Evolutionary conservation across 2,329 filamentous ascomycete genomes (phyloP), one percentile per base, ranked within the genome.

Genomic region (Mollisia scopiformis): DNA sequence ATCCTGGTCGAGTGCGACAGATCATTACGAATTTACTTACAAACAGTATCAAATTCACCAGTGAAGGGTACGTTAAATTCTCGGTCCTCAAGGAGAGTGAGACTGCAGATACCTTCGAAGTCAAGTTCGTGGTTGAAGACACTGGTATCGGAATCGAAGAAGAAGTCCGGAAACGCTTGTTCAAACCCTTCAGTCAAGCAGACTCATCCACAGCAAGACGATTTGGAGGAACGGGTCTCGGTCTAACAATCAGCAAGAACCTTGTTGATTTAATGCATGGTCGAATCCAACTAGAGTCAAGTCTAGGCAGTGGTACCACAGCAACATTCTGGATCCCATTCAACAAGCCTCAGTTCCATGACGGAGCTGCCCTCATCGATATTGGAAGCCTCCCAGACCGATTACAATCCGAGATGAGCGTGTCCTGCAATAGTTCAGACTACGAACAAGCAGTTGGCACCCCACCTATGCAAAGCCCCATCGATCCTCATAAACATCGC

Each of bases 121-220:
- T 93, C 43, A 85, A 85, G 53, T 93, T 94, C 68, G 83, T 84
- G 0, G 83, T 95, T 6, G 85, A 90, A 72, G 91, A 95, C 66
- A 91, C 89, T 0, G 91, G 91, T 0, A 93, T 94, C 54, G 91
- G 91, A 3, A 93, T 94, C 31, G 88, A 92, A 65, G 88, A 93
- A 51, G 88, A 91, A 58, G 89, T 93, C 5, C 83, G 86, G 19
- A 87, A 87, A 69, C 84, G 84, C 37, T 79, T 94, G 1, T 95
- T 94, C 76, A 88, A 89, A 65, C 91, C 91, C 0, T 95, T 94
- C 74, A 91, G 87, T 62, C 91, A 95, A 74, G 91, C 90, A 4
- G 91, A 94, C 70, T 86, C 90, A 1, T 93, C 90, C 3, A 93
- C 91, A 0, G 90, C 90, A 19, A 81, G 90, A 56, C 83, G 87